A percentile compares a stretch with the other conserved stretches of the same genome.
phyloP scores from a whole-genome alignment of 2,329 filamentous ascomycete genomes.

The Cladophialophora carrionii region DNA sequence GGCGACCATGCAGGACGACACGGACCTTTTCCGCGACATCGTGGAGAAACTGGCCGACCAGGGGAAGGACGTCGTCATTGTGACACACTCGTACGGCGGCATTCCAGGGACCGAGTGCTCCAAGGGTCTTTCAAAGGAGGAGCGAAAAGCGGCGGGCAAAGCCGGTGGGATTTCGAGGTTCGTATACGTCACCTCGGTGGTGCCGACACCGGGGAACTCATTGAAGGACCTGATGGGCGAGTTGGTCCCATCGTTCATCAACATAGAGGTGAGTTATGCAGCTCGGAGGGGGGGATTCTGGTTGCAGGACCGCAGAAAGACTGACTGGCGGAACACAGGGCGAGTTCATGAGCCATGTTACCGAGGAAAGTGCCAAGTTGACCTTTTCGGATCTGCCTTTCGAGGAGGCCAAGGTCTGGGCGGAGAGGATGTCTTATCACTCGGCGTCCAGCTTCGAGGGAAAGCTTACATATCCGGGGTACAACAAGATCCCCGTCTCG shows the following conservation, averaged over 20 bases:
- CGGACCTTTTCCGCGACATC: slow-evolving; percentile 39
- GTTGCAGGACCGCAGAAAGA: background rate
- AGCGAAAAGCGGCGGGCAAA: slow-evolving; percentile 30
- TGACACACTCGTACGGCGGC: slow-evolving; percentile 45
- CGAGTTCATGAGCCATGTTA: slow-evolving; percentile 25
- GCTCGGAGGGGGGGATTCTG: background rate
- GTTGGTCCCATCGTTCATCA: slow-evolving; percentile 11
- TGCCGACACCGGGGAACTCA: slow-evolving; percentile 21
- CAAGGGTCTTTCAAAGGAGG: slow-evolving; percentile 37
- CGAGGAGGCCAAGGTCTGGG: slow-evolving; percentile 34
- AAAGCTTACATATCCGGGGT: slow-evolving; percentile 44
- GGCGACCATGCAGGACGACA: slow-evolving; percentile 42
- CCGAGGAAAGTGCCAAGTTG: slow-evolving; percentile 21
- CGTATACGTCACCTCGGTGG: slow-evolving; percentile 39
- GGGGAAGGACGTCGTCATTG: slow-evolving; percentile 40
- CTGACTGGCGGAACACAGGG: slow-evolving; percentile 14
- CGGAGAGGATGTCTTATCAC: slow-evolving; percentile 37
- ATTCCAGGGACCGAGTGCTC: slow-evolving; percentile 42
- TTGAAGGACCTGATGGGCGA: slow-evolving; percentile 21
- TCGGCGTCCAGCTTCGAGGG: slow-evolving; percentile 40
- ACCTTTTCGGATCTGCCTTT: slow-evolving; percentile 23
- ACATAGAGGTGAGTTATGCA: slow-evolving; percentile 21
- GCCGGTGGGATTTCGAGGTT: slow-evolving; percentile 39
- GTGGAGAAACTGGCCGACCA: slow-evolving; percentile 39
- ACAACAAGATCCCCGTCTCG: slow-evolving; percentile 46